Percentiles rank a stretch among this genome's conserved stretches.
Evolutionary conservation across 2,329 filamentous ascomycete genomes (phyloP).

Genomic region (Biscogniauxia sp.): DNA sequence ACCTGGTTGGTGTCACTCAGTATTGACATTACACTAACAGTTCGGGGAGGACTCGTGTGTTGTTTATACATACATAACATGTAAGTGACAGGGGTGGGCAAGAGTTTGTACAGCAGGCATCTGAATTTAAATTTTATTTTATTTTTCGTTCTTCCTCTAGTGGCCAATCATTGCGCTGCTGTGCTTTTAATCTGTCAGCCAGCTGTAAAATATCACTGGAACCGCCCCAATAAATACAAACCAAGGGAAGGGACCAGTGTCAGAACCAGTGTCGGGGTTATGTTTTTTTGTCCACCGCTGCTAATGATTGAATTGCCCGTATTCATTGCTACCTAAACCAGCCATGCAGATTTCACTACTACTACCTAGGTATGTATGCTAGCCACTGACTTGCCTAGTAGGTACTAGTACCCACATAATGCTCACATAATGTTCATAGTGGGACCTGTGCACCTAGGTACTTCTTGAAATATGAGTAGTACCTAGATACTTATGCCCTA

Average conservation of each 20-base stretch:
- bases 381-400: no score
- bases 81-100: not conserved
- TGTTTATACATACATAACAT: not conserved
- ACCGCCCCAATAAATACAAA: not conserved
- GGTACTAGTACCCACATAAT: no score
- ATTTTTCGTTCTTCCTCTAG: not conserved
- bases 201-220: not conserved
- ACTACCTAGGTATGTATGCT: not conserved
- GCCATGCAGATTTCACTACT: not conserved
- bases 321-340: not conserved
- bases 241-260: not conserved
- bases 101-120: not conserved
- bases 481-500: no score
- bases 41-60: not conserved
- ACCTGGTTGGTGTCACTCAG: not conserved
- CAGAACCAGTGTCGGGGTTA: not conserved
- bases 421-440: no score
- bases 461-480: no score
- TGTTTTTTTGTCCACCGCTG: not conserved
- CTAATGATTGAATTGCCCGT: not conserved
- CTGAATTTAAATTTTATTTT: not conserved
- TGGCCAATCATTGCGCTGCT: not conserved
- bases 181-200: not conserved
- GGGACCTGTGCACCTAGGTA: no score
- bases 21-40: not conserved